A percentile compares a stretch with the other conserved stretches of the same genome.
These are phyloP conservation scores for Neospermospora avenae DNA, from an alignment of 2,329 filamentous ascomycete genomes.

Conservation along the genomic window DNA sequence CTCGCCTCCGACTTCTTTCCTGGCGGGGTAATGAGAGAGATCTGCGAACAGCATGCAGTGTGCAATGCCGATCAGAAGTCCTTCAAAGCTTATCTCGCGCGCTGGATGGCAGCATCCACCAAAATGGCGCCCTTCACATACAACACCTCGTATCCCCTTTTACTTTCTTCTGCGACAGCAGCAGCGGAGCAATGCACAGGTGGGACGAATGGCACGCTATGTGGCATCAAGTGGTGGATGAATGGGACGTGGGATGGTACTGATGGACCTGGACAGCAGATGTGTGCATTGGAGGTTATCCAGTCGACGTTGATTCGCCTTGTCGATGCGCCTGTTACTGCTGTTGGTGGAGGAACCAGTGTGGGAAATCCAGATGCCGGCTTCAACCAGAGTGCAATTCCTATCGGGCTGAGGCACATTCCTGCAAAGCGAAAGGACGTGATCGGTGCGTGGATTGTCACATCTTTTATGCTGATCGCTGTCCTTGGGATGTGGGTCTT, in stretches of 20 bases:
- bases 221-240: conserved; percentile 57
- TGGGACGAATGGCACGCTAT: conserved; percentile 54
- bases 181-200: conserved; percentile 57
- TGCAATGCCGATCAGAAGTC: conserved; percentile 63
- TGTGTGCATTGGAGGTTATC: conserved; percentile 65
- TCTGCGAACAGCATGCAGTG: conserved; percentile 55
- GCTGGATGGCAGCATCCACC: conserved; percentile 59
- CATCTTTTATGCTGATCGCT: conserved; percentile 30
- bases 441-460: conserved; percentile 42
- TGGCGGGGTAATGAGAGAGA: conserved; percentile 58
- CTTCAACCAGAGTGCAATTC: conserved; percentile 12
- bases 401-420: background rate
- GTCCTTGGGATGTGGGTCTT: conserved; percentile 15
- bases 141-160: conserved; percentile 49
- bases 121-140: conserved; percentile 62
- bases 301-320: conserved; percentile 55
- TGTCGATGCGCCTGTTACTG: conserved; percentile 40
- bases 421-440: conserved; percentile 37
- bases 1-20: conserved; percentile 53
- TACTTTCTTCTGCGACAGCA: conserved; percentile 53
- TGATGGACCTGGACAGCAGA: conserved; percentile 65
- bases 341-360: conserved; percentile 55
- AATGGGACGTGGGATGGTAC: conserved; percentile 54
- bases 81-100: conserved; percentile 61
- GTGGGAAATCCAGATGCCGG: conserved; percentile 36